Base-by-base conservation (phyloP, 129 eudicot species). In the Flaveria sonorensis region DNA sequence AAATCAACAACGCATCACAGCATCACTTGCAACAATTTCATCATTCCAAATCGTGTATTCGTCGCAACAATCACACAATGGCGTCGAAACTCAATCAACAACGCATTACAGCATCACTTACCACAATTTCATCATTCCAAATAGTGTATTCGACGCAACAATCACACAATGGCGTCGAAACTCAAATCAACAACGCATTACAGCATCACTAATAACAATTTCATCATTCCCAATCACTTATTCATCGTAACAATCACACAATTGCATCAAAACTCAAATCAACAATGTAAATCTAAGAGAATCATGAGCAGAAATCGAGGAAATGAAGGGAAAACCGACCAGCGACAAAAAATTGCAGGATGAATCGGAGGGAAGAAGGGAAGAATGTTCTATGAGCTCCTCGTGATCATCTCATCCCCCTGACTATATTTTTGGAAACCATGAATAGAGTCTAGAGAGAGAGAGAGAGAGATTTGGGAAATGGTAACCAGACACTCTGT, bases 401-500 rank as follows among this genome's bases (percentile, higher is more conserved):
- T 81, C 56, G 50, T 63, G 70, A 51, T 86, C 48, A 80, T 83
- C 85, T 67, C 53, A 51, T 72, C 63, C 59, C 69, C 65, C 78
- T 77, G 78, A 77, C 82, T 72, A 60, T 61, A 79, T 63, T 57
- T 70, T 52, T 76, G 66, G 71, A 70, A 75, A 82, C 51, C 83
- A 53, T 43, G 82, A 76, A 71, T 79, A 43, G 56, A 61, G 66
- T 61, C 77, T 48, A 47, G 77, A 82, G 85, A 75, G 77, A 74
- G n/a, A n/a, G 66, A 43, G 71, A 48, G 73, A 66, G 80, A 73
- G 40, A 11, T 72, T 66, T 66, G 39, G 60, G 73, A 80, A 65
- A 76, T 84, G 87, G 67, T 66, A 79, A 78, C 81, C 84, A 80
- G 71, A 43, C 77, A 76, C 80, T 61, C 62, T 74, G 72, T 80